phyloP scores from a whole-genome alignment of 2,329 filamentous ascomycete species.

The Aspergillus sclerotialis region DNA sequence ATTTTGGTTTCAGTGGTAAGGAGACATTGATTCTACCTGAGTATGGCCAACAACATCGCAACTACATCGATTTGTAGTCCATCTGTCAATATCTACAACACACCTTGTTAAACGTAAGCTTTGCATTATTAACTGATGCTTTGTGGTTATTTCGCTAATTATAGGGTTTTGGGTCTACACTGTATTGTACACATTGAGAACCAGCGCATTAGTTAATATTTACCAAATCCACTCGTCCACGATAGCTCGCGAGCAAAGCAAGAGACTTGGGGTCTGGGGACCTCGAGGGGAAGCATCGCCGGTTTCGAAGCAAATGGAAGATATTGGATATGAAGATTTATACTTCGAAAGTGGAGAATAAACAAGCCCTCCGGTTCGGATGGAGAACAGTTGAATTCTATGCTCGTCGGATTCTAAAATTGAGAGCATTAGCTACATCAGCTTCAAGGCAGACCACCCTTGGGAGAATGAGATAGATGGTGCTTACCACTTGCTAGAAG shows the following conservation, averaged over 20 bases:
- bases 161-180: too few species aligned
- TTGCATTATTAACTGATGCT: too few species aligned
- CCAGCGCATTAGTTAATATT: background rate
- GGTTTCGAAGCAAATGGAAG: conserved; percentile 28
- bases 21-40: too few species aligned
- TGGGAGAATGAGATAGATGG: too few species aligned
- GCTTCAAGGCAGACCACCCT: background rate
- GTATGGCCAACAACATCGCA: too few species aligned
- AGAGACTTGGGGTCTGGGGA: conserved; percentile 25
- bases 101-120: too few species aligned
- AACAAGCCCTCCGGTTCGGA: conserved; percentile 28
- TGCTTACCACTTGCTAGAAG: conserved; percentile 31
- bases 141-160: too few species aligned
- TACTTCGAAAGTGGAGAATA: conserved; percentile 14
- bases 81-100: too few species aligned
- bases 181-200: too few species aligned
- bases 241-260: conserved; percentile 23
- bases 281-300: conserved; percentile 15
- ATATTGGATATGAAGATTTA: conserved; percentile 18
- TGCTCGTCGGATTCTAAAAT: conserved; percentile 28
- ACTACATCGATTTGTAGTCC: too few species aligned
- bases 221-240: conserved; percentile 36
- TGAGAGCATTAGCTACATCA: background rate
- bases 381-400: conserved; percentile 31
- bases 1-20: too few species aligned